Percentiles rank a stretch among this genome's conserved stretches.
Conservation (phyloP, 129 eudicot genomes). For the Cynara cardunculus region DNA sequence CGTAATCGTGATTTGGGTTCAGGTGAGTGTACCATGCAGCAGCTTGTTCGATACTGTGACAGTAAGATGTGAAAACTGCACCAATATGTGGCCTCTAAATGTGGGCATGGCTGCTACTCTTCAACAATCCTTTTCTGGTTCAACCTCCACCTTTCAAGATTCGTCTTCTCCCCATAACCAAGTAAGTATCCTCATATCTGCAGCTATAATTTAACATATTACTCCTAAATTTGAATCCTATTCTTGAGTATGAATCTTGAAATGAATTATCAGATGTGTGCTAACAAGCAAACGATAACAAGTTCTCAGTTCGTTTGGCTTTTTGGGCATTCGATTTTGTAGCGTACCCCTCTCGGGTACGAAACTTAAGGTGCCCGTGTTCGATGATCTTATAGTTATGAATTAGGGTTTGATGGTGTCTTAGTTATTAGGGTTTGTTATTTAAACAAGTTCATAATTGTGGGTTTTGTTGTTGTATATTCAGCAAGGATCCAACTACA, state of each 20-base stretch:
- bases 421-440: no score
- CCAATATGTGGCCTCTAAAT: conserved; percentile 72
- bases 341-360: no score
- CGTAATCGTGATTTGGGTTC: neutral
- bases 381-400: no score
- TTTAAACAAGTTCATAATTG: neutral
- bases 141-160: neutral
- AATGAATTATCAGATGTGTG: no score
- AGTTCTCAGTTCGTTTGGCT: neutral
- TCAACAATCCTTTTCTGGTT: conserved; percentile 10
- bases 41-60: conserved; percentile 67
- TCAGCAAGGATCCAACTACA: conserved; percentile 33
- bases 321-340: neutral
- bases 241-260: no score
- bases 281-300: no score
- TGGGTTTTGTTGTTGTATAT: neutral
- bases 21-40: conserved; percentile 92
- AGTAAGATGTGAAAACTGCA: conserved; percentile 86
- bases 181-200: neutral
- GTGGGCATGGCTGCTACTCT: conserved; percentile 58
- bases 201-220: neutral
- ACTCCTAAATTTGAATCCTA: no score
- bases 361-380: no score
- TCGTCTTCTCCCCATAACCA: conserved; percentile 17
- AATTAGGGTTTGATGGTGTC: no score